These are phyloP conservation scores for Cladosporium sp. DNA, from an alignment of 2,329 filamentous ascomycete genomes.

Conservation along the genomic window DNA sequence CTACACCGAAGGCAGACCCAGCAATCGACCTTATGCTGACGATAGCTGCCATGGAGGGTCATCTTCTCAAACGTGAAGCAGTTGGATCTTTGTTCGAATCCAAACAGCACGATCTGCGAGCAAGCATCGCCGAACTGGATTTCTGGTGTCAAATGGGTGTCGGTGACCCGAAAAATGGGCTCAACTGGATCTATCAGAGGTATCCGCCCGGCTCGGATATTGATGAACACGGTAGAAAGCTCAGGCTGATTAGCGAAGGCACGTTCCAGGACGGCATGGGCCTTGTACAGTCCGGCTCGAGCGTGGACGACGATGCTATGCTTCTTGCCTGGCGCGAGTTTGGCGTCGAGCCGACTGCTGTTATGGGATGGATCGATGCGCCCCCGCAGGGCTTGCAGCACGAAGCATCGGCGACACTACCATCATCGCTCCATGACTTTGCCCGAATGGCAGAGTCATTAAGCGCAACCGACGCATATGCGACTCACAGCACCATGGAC, in stretches of 20 bases:
- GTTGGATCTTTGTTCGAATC: slow-evolving; percentile 67
- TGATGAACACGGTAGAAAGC: slow-evolving; percentile 61
- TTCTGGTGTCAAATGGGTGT: slow-evolving; percentile 98
- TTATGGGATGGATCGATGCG: slow-evolving; percentile 36
- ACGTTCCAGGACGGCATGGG: slow-evolving; percentile 80
- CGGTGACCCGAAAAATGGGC: slow-evolving; percentile 79
- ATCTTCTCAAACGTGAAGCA: slow-evolving; percentile 65
- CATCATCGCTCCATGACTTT: slow-evolving; percentile 45
- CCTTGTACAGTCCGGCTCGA: slow-evolving; percentile 47
- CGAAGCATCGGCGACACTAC: not conserved
- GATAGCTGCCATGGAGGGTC: slow-evolving; percentile 83
- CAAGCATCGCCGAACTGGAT: slow-evolving; percentile 76
- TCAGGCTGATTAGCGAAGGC: slow-evolving; percentile 75
- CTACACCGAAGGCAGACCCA: slow-evolving; percentile 59
- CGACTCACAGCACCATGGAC: slow-evolving; percentile 54
- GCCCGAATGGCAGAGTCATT: slow-evolving; percentile 55
- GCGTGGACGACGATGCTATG: slow-evolving; percentile 58
- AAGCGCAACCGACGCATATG: slow-evolving; percentile 64
- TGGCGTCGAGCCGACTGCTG: slow-evolving; percentile 42
- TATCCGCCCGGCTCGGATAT: slow-evolving; percentile 70
- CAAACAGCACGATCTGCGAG: slow-evolving; percentile 70
- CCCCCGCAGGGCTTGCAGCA: not conserved
- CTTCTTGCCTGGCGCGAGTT: slow-evolving; percentile 65
- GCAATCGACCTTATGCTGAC: slow-evolving; percentile 77
- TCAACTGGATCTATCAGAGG: slow-evolving; percentile 82